These are phyloP conservation scores for Oryza glaberrima DNA, from an alignment of 176 grass and related monocot genomes.

Conservation along the genomic window DNA sequence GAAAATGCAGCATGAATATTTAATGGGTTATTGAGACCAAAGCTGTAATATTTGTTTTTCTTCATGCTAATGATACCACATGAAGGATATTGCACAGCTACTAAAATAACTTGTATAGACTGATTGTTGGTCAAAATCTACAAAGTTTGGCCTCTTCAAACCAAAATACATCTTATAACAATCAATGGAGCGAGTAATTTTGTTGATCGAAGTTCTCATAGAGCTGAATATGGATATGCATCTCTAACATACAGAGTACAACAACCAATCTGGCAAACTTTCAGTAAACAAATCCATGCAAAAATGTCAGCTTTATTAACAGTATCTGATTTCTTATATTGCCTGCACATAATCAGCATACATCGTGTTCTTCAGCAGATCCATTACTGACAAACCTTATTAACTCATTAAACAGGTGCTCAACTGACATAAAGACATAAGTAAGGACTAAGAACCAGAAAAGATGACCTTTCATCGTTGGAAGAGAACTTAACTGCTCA, in stretches of 20 bases:
- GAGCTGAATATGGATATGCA: neutral
- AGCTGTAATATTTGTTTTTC: neutral
- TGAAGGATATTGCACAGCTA: constrained; percentile 16
- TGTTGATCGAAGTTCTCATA: neutral
- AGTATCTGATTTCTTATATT: constrained; percentile 23
- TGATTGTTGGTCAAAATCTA: neutral
- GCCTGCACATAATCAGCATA: neutral
- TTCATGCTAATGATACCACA: neutral
- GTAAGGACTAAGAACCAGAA: neutral
- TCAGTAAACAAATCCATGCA: neutral
- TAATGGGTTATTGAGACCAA: neutral
- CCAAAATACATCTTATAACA: neutral
- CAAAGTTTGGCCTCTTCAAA: neutral
- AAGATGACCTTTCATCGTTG: constrained; percentile 4
- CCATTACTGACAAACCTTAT: neutral
- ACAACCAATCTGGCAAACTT: neutral
- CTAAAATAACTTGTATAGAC: neutral
- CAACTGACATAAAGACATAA: neutral
- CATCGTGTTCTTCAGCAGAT: neutral
- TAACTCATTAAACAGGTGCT: neutral
- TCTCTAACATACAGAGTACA: neutral
- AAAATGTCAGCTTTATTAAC: neutral
- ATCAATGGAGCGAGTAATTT: neutral
- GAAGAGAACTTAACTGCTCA: constrained; percentile 23
- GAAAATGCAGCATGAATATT: neutral